These are phyloP conservation scores for Lumnitzera littorea DNA, from an alignment of 345 rosid species.

Conservation along the genomic window DNA sequence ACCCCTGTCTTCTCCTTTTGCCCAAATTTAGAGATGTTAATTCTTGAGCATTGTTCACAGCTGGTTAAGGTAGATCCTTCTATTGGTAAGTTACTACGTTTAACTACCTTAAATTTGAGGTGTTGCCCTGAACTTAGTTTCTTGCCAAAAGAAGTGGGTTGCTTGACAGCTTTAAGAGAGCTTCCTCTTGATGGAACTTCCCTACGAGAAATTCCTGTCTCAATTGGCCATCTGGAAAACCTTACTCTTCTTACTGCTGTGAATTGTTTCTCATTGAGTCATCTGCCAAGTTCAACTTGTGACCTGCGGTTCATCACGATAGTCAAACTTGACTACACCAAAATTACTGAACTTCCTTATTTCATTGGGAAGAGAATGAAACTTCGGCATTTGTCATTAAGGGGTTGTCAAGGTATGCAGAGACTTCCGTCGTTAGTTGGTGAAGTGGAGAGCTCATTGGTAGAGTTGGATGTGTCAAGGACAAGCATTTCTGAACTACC, in stretches of 20 bases:
- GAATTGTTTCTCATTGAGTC: background rate
- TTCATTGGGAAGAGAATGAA: background rate
- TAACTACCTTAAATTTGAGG: slow-evolving; percentile 7
- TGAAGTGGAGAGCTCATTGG: background rate
- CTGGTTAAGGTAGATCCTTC: slow-evolving; percentile 6
- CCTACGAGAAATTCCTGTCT: background rate
- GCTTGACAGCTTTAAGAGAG: background rate
- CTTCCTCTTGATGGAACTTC: slow-evolving; percentile 1
- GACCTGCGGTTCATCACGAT: background rate
- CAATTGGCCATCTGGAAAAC: background rate
- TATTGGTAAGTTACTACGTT: background rate
- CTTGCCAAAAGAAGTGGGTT: slow-evolving; percentile 5
- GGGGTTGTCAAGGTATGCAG: background rate
- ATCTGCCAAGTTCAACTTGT: background rate
- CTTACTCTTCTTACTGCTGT: background rate
- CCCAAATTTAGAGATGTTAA: background rate
- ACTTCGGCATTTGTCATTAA: slow-evolving; percentile 4
- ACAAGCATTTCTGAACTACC: slow-evolving; percentile 3
- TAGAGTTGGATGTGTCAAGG: background rate
- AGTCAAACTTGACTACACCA: background rate
- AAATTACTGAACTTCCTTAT: background rate
- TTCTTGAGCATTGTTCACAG: slow-evolving; percentile 2
- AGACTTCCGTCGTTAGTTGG: slow-evolving; percentile 5
- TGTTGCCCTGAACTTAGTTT: slow-evolving; percentile 4
- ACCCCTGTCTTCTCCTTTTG: slow-evolving; percentile 5